A percentile compares a stretch with the other conserved stretches of the same genome.
These are phyloP conservation scores for Irpex lacteus DNA, from an alignment of 1,284 basidiomycete genomes.

Conservation along the genomic window DNA sequence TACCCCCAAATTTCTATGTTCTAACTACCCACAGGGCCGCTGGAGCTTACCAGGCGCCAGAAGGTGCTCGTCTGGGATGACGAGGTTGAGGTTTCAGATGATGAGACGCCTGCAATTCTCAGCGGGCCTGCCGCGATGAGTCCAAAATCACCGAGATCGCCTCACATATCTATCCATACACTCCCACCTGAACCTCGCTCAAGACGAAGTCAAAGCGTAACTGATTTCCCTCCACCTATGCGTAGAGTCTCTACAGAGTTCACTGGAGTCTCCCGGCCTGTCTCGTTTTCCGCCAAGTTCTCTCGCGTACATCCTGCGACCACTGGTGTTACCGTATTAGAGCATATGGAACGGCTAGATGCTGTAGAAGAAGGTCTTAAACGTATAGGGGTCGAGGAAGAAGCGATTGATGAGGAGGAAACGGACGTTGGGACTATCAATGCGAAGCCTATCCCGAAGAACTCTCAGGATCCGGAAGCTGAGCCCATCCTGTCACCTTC, in stretches of 20 bases:
- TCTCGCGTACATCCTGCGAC: slow-evolving; percentile 77
- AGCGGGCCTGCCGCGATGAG: slow-evolving; percentile 26
- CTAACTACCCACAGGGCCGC: slow-evolving; percentile 52
- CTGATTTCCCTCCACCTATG: slow-evolving; percentile 73
- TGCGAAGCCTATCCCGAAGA: slow-evolving; percentile 6
- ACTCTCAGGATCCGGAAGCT: not conserved
- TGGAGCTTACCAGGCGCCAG: slow-evolving; percentile 78
- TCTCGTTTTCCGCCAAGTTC: slow-evolving; percentile 77
- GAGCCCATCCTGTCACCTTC: slow-evolving; percentile 23
- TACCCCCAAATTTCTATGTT: slow-evolving; percentile 8
- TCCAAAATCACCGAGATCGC: slow-evolving; percentile 25
- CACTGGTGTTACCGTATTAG: slow-evolving; percentile 76
- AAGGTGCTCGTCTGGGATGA: slow-evolving; percentile 85
- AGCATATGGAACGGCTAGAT: slow-evolving; percentile 78
- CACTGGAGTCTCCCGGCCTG: slow-evolving; percentile 51
- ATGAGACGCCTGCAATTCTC: slow-evolving; percentile 38
- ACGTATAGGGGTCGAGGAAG: slow-evolving; percentile 59
- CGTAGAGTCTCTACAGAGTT: slow-evolving; percentile 61
- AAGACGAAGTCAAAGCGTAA: slow-evolving; percentile 56
- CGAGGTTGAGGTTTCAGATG: slow-evolving; percentile 73
- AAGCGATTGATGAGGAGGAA: slow-evolving; percentile 49
- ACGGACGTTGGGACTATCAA: slow-evolving; percentile 30
- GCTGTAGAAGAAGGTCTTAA: slow-evolving; percentile 77
- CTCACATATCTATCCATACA: slow-evolving; percentile 57
- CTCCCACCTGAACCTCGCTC: slow-evolving; percentile 44